phyloP scores from a whole-genome alignment of 2,329 filamentous ascomycete genomes.

The Chaetomiaceae sp. region DNA sequence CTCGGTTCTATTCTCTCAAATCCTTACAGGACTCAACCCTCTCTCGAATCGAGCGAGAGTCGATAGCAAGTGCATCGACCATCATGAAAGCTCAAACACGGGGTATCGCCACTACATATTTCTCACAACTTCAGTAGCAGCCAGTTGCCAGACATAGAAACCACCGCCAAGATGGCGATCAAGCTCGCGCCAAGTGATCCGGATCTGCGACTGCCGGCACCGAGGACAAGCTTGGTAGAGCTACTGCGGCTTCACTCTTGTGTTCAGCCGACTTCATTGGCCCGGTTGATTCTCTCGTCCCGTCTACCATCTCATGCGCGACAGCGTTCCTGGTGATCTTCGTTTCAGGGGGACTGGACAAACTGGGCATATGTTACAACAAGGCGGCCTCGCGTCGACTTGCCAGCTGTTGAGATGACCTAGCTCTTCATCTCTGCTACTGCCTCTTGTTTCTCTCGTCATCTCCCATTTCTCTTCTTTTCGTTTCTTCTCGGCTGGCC shows the following conservation, averaged over 20 bases:
- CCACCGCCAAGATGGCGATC: constrained; percentile 10
- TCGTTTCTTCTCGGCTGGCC: not conserved
- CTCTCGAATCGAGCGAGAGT: not conserved
- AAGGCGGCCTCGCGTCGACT: constrained; percentile 14
- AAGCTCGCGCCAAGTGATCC: constrained; percentile 12
- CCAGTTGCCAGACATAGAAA: constrained; percentile 9
- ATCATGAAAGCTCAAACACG: not conserved
- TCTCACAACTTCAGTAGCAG: not conserved
- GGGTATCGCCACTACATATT: not conserved
- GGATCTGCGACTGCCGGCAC: constrained; percentile 18
- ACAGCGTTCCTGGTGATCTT: constrained; percentile 11
- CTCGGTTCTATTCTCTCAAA: no score
- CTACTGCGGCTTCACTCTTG: not conserved
- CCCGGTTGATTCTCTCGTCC: constrained; percentile 6
- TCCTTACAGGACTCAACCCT: no score
- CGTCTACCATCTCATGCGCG: constrained; percentile 4
- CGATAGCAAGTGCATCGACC: not conserved
- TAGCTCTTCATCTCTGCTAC: constrained; percentile 3
- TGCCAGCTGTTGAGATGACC: not conserved
- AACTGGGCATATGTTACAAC: no score
- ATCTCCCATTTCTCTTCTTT: constrained; percentile 4
- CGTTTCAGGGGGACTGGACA: constrained; percentile 18
- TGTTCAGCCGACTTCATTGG: constrained; percentile 5
- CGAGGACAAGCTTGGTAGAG: constrained; percentile 11
- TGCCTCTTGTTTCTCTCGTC: constrained; percentile 9